Evolutionary conservation across 805 yeast species (phyloP).

Genomic region (Ogataea methanolica): DNA sequence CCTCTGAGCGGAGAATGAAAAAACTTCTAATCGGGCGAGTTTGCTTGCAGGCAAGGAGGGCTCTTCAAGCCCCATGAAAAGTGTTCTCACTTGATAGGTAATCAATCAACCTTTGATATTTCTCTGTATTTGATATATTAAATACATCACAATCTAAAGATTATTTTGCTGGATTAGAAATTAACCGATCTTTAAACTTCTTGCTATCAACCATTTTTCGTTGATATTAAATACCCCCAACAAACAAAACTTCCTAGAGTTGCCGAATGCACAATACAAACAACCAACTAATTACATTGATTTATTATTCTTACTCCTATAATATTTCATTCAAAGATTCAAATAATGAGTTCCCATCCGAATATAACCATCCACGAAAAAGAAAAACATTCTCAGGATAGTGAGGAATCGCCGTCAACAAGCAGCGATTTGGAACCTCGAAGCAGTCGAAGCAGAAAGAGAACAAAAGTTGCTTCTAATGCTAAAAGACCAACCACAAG

Average conservation of each 20-base stretch:
- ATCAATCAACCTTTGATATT: too few relatives aligned
- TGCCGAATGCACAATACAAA: conserved; percentile 8
- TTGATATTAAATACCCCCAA: not conserved
- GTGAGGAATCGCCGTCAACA: not conserved
- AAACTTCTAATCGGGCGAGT: too few relatives aligned
- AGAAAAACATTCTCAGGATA: not conserved
- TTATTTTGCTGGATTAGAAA: too few relatives aligned
- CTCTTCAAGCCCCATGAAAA: too few relatives aligned
- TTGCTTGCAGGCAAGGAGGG: too few relatives aligned
- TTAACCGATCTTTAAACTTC: too few relatives aligned
- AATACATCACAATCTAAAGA: too few relatives aligned
- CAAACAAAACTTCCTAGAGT: conserved; percentile 2
- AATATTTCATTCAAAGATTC: conserved; percentile 1
- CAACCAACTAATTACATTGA: not conserved
- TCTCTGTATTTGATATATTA: too few relatives aligned
- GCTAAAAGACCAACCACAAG: conserved; percentile 2
- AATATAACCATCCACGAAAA: conserved; percentile 1
- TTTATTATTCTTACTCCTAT: not conserved
- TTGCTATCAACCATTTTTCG: too few relatives aligned
- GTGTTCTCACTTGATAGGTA: too few relatives aligned
- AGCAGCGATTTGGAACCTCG: not conserved
- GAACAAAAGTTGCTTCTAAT: not conserved
- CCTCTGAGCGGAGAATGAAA: too few relatives aligned
- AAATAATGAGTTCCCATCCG: conserved; percentile 7
- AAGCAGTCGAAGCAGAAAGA: not conserved